Evolutionary conservation across 202 grass and related monocot species (phyloP), one percentile per base, ranked within the genome.

Genomic region (Eragrostis tef): DNA sequence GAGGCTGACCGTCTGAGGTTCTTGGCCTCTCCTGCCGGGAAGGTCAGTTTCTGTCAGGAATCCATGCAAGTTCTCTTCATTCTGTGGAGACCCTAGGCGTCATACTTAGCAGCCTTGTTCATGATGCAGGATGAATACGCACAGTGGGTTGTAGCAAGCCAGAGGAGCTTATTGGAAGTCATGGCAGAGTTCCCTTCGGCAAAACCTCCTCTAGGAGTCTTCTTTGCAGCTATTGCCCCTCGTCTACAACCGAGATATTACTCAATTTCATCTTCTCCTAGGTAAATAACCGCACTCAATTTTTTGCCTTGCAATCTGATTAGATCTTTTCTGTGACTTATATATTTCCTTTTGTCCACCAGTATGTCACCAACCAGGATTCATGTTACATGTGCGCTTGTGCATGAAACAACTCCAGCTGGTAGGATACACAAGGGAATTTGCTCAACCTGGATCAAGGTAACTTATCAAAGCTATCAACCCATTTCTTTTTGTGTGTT

Each of bases 361-460:
- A 98, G 95, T 67, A 93, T 94, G 90, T 71, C 82, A 52, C 76
- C 88, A 2, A 82, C 84, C 51, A 98, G 92, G 80, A 93, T 94
- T 80, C 92, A 98, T 83, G 92, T 98, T 20, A 98, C 95, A 62
- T 98, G 90, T 56, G 92, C 92, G 3, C 88, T 94, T 67, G 90
- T 93, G 48, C 77, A 91, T 54, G 90, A 91, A 70, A 90, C 78
- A 67, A 98, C 90, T 71, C 90, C 92, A 0, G 60, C 88, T 77
- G 94, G 92, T 83, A 86, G 92, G 84, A 59, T 98, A 71, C 92
- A 98, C 50, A 98, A 94, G 86, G 94, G 94, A 85, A 79, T 98
- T 48, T 94, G 92, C 85, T 98, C 94, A 84, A 98, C 90, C 60
- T 98, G 92, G 94, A 98, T 98, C 75, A 94, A 98, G 94, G 94